phyloP scores from a whole-genome alignment of 305 asterid species.

The Fraxinus nigra region DNA sequence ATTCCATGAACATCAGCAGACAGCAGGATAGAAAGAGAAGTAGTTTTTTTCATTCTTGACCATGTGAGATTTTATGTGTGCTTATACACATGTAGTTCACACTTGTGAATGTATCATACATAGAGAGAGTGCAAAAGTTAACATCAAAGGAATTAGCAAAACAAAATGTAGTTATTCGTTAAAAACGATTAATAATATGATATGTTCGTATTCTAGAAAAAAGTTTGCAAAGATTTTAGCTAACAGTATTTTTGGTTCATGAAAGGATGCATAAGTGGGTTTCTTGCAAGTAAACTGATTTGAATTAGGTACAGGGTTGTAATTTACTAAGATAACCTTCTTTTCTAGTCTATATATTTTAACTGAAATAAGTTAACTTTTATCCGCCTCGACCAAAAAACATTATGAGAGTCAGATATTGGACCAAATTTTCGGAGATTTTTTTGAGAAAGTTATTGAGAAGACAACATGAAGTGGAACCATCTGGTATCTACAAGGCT shows the following conservation, averaged over 20 bases:
- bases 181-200: neutral
- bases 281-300: neutral
- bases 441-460: slow-evolving; percentile 1
- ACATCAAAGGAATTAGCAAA: neutral
- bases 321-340: neutral
- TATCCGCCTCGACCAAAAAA: neutral
- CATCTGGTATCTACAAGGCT: neutral
- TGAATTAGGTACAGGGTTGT: neutral
- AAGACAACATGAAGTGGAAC: neutral
- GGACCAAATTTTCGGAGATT: neutral
- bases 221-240: neutral
- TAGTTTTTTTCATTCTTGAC: neutral
- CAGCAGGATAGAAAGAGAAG: neutral
- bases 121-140: neutral
- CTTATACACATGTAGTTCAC: neutral
- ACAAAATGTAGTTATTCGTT: neutral
- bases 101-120: neutral
- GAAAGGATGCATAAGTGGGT: neutral
- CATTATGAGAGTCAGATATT: neutral
- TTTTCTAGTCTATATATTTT: neutral
- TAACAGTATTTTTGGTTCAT: neutral
- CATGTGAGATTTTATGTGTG: neutral
- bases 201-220: neutral
- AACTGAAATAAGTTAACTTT: neutral
- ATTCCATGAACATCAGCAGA: neutral